Percentiles rank a stretch among this genome's conserved stretches.
Evolutionary conservation across 805 yeast species (phyloP).

Genomic region (Myxozyma sirexii): DNA sequence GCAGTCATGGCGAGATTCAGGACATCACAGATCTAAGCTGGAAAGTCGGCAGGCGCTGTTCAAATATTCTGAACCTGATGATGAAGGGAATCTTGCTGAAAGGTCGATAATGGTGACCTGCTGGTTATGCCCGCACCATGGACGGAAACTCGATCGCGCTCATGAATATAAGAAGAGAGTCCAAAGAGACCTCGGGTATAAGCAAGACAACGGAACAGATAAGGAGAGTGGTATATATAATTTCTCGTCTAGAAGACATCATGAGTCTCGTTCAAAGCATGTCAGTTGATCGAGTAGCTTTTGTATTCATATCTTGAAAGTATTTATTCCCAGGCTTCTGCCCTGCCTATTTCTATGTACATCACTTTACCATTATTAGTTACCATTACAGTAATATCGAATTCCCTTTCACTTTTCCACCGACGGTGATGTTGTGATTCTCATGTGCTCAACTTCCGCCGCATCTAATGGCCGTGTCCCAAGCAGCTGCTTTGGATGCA

Average conservation of each 20-base stretch:
- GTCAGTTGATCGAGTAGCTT: too few species aligned
- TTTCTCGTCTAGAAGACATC: too few species aligned
- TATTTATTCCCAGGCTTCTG: too few species aligned
- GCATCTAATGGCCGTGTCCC: constrained; percentile 8
- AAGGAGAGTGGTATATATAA: too few species aligned
- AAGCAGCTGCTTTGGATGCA: constrained; percentile 13
- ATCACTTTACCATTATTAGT: background rate
- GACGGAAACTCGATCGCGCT: constrained; percentile 16
- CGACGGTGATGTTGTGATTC: background rate
- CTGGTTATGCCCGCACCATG: constrained; percentile 27
- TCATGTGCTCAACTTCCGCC: constrained; percentile 10
- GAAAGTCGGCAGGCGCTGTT: constrained; percentile 21
- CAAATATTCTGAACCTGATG: constrained; percentile 15
- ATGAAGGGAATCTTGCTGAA: constrained; percentile 1
- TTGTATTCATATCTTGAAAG: too few species aligned
- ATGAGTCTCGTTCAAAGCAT: too few species aligned
- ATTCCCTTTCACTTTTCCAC: background rate
- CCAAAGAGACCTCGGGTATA: background rate
- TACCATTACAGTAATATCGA: background rate
- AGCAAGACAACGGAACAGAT: too few species aligned
- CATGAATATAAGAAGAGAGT: constrained; percentile 17
- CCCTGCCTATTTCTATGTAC: background rate
- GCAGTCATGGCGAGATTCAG: background rate
- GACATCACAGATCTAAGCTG: background rate
- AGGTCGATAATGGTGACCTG: constrained; percentile 23